These are phyloP conservation scores for Xylaria castorea DNA, from an alignment of 495 filamentous ascomycete genomes.

Conservation along the genomic window DNA sequence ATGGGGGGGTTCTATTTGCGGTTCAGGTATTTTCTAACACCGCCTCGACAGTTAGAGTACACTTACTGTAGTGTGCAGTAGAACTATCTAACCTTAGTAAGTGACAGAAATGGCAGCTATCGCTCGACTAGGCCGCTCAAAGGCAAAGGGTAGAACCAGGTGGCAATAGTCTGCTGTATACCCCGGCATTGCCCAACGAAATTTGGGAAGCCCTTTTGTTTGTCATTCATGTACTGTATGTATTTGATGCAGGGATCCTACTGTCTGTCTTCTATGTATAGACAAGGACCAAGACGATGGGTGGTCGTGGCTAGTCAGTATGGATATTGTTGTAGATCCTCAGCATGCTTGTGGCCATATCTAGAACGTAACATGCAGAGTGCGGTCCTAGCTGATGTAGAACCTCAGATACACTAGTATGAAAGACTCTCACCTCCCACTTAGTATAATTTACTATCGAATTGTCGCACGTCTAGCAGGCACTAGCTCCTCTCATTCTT, in stretches of 20 bases:
- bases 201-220: not conserved
- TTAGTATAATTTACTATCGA: not conserved
- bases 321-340: not conserved
- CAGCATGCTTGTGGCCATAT: not conserved
- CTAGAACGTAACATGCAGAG: not conserved
- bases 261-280: not conserved
- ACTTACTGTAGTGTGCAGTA: not conserved
- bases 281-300: not conserved
- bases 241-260: not conserved
- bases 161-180: conserved; percentile 4
- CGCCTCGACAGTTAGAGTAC: not conserved
- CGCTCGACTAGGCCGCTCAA: conserved; percentile 5
- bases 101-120: not conserved
- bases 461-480: not conserved
- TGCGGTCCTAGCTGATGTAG: not conserved
- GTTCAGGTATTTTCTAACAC: too few relatives aligned
- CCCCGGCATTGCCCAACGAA: conserved; percentile 2
- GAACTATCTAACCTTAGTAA: not conserved
- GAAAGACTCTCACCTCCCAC: not conserved
- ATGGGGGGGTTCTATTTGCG: too few relatives aligned
- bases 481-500: not conserved
- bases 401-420: not conserved
- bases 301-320: not conserved
- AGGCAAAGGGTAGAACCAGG: conserved; percentile 6
- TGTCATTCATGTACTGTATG: not conserved